Percentiles rank a stretch among this genome's conserved stretches.
These are phyloP conservation scores for Deuterostichococcus epilithicus DNA, from an alignment of 139 green algal species.

Conservation along the genomic window DNA sequence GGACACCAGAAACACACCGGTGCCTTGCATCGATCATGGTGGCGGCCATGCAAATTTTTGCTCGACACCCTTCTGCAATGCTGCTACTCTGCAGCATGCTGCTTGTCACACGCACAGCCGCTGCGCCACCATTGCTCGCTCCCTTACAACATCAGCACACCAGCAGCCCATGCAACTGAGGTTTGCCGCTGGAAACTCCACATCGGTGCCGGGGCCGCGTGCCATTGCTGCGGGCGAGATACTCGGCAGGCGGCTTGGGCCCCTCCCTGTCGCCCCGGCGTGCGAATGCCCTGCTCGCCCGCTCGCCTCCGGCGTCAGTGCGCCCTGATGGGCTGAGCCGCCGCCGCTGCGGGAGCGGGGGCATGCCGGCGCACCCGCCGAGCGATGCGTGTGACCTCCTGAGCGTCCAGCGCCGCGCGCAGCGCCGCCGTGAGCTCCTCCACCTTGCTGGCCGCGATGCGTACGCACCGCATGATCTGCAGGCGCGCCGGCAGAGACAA, in stretches of 20 bases:
- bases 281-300: not conserved
- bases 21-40: too few species aligned
- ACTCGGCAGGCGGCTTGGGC: not conserved
- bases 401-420: slow-evolving; percentile 44
- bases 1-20: too few species aligned
- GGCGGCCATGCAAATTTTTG: too few species aligned
- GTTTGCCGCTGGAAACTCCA: too few species aligned
- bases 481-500: not conserved
- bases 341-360: not conserved
- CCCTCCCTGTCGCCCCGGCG: not conserved
- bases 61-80: too few species aligned
- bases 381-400: slow-evolving; percentile 49
- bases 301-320: not conserved
- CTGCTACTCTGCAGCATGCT: too few species aligned
- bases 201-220: too few species aligned
- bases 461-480: slow-evolving; percentile 38
- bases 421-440: slow-evolving; percentile 43
- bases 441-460: slow-evolving; percentile 25
- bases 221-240: not conserved
- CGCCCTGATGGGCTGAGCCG: not conserved
- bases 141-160: too few species aligned
- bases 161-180: too few species aligned
- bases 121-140: too few species aligned
- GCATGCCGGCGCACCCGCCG: slow-evolving; percentile 33
- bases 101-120: too few species aligned